These are phyloP conservation scores for Paraphoma sp. DNA, from an alignment of 2,329 filamentous ascomycete genomes.

Conservation along the genomic window DNA sequence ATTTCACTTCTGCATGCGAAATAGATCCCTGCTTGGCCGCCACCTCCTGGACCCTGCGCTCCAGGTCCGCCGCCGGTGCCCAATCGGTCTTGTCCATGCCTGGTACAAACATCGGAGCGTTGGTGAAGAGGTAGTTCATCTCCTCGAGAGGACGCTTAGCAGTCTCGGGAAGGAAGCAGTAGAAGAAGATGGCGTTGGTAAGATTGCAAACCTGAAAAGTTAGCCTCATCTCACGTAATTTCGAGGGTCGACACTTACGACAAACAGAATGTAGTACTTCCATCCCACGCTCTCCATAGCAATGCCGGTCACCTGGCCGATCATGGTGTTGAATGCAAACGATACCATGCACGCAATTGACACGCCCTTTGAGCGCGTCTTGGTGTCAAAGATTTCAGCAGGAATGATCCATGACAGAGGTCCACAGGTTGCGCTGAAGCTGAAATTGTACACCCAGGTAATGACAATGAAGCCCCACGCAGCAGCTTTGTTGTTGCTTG, in stretches of 20 bases:
- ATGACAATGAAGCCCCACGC: constrained; percentile 77
- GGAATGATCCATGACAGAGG: constrained; percentile 70
- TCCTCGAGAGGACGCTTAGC: constrained; percentile 69
- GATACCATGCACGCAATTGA: constrained; percentile 75
- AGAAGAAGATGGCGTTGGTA: constrained; percentile 73
- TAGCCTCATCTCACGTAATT: not conserved
- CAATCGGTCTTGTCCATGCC: constrained; percentile 62
- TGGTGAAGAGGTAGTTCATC: constrained; percentile 71
- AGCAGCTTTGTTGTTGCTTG: constrained; percentile 59
- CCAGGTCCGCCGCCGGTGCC: constrained; percentile 60
- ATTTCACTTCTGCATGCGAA: constrained; percentile 23
- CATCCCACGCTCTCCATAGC: constrained; percentile 64
- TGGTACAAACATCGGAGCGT: constrained; percentile 69
- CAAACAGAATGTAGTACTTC: constrained; percentile 66
- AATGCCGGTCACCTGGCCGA: constrained; percentile 71
- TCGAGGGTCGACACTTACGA: constrained; percentile 45
- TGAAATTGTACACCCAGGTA: constrained; percentile 84
- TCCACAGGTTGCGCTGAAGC: constrained; percentile 73
- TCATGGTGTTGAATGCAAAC: constrained; percentile 80
- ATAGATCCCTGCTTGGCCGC: constrained; percentile 56
- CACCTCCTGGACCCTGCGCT: constrained; percentile 64
- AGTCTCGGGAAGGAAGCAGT: constrained; percentile 71
- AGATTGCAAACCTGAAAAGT: constrained; percentile 66
- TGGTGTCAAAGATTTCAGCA: constrained; percentile 79
- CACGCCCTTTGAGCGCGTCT: constrained; percentile 76